A percentile compares a stretch with the other conserved stretches of the same genome.
phyloP scores from a whole-genome alignment of 1,284 basidiomycete genomes.

The Vanrija humicola region DNA sequence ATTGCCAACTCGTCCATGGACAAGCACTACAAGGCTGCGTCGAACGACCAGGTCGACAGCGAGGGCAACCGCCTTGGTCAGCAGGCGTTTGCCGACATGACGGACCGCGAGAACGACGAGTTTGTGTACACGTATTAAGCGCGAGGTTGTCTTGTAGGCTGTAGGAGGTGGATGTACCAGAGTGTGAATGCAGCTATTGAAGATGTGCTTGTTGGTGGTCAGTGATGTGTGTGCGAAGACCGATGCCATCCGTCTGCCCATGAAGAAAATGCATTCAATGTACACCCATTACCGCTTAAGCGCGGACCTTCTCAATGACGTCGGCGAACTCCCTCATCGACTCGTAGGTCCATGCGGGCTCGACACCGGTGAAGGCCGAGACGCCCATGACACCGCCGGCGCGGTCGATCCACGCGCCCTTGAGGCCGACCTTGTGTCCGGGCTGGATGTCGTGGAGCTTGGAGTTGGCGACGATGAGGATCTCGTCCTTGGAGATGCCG shows the following conservation, averaged over 20 bases:
- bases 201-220: no score
- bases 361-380: neutral
- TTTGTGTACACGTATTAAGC: constrained; percentile 28
- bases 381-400: constrained; percentile 18
- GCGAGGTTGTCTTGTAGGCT: neutral
- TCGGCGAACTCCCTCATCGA: constrained; percentile 14
- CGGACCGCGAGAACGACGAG: constrained; percentile 29
- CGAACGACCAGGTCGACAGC: constrained; percentile 14
- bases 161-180: no score
- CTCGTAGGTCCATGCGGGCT: constrained; percentile 16
- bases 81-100: constrained; percentile 35
- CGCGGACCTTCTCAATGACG: neutral
- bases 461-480: constrained; percentile 33
- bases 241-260: neutral
- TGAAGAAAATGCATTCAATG: neutral
- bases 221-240: no score
- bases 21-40: constrained; percentile 7
- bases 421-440: constrained; percentile 28
- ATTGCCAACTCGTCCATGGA: constrained; percentile 37
- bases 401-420: constrained; percentile 36
- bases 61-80: constrained; percentile 11
- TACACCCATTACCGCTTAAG: neutral
- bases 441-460: constrained; percentile 32
- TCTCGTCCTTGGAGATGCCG: constrained; percentile 23
- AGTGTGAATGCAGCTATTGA: no score